phyloP scores from a whole-genome alignment of 2,329 filamentous ascomycete genomes.

The Aspergillus flavus region DNA sequence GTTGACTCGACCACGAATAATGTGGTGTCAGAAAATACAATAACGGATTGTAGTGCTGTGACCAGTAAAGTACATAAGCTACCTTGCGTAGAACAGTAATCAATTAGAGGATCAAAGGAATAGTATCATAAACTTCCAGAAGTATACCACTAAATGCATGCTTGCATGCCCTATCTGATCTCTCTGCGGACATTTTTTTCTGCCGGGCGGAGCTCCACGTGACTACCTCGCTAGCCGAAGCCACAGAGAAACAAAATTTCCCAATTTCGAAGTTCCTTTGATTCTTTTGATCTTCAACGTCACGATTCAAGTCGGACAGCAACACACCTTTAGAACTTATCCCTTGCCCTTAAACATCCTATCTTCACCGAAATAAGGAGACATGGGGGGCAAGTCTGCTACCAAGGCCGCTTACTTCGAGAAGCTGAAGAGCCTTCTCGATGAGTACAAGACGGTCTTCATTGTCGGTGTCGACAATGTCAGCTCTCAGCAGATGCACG shows the following conservation, averaged over 20 bases:
- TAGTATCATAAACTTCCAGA: neutral
- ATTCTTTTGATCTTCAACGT: conserved; percentile 26
- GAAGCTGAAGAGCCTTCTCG: conserved; percentile 96
- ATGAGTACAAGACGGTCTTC: conserved; percentile 97
- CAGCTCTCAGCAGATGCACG: conserved; percentile 99
- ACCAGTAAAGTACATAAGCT: neutral
- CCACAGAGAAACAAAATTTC: conserved; percentile 36
- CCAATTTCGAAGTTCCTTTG: conserved; percentile 24
- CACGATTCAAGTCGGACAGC: conserved; percentile 29
- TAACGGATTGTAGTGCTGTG: neutral
- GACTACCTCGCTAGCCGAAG: conserved; percentile 42
- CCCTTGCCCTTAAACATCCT: conserved; percentile 98
- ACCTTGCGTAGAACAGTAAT: neutral
- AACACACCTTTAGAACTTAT: conserved; percentile 30
- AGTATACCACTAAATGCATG: neutral
- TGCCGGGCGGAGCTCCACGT: conserved; percentile 26
- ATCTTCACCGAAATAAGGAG: conserved; percentile 88
- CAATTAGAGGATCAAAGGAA: neutral
- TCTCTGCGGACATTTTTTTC: neutral
- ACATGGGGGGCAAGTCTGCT: conserved; percentile 96
- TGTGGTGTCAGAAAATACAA: conserved; percentile 5
- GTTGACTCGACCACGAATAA: neutral
- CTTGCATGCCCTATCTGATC: neutral
- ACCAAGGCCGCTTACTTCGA: conserved; percentile 99
- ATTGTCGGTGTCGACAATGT: conserved; percentile 99